Evolutionary conservation across 2,329 filamentous ascomycete genomes (phyloP), one percentile per base, ranked within the genome.

Genomic region (Blastomyces parvus): DNA sequence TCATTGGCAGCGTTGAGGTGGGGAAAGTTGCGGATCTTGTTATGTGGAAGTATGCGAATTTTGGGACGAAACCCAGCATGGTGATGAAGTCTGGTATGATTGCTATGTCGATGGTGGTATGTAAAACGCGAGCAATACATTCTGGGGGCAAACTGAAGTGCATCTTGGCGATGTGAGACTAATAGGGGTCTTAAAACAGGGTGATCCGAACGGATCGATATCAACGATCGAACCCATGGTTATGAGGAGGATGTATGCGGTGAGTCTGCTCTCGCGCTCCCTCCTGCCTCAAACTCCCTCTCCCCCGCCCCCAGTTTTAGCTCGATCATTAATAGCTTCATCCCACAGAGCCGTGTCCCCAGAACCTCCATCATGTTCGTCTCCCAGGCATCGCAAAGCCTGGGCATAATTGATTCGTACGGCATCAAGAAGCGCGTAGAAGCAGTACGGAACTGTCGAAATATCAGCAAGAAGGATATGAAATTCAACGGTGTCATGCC

Each of bases 21-120:
- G 92, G 91, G 60, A 97, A 96, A 78, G 76, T 96, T 58, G 93
- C 93, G 0, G 93, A 97, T 74, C 74, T 97, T 58, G 90, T 95
- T 0, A 72, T 97, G 7, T 97, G 93, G 93, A 86, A 88, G 58
- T 89, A 91, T 7, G 84, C 85, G 7, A 88, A 86, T 77, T 97
- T 97, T 75, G 93, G 91, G 38, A 88, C 88, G 27, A 97, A 97
- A 81, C 93, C 93, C 0, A 82, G 78, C 17, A 79, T 88, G 65
- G 86, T 97, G 6, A 76, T 97, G 48, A 97, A 97, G 82, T 90
- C 89, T 65, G 93, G 93, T 0, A 83, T 96, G 80, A 90, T 96
- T 66, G 85, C 87, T 9, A 89, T 86, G 72, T 84, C 89, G 14
- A 86, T 91, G 77, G 96, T 97, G 90, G 89, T 91, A 78, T 71